These are phyloP conservation scores for Pulveroboletus frians DNA, from an alignment of 768 basidiomycete genomes.

Conservation along the genomic window DNA sequence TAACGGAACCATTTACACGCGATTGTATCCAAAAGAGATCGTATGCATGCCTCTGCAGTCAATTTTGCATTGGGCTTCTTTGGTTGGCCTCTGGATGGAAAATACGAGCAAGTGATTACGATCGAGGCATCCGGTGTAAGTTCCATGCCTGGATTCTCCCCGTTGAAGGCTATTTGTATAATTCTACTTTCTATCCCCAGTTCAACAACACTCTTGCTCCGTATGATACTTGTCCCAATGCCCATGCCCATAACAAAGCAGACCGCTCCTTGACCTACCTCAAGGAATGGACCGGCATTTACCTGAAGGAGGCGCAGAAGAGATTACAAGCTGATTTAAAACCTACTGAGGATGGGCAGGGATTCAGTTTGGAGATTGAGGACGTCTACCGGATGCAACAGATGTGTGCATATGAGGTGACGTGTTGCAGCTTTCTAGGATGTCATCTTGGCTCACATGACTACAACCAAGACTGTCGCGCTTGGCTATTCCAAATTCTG, in stretches of 20 bases:
- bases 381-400: slow-evolving; percentile 78
- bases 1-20: background rate
- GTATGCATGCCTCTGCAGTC: slow-evolving; percentile 61
- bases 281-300: slow-evolving; percentile 61
- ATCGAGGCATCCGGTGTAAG: slow-evolving; percentile 60
- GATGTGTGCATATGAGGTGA: slow-evolving; percentile 80
- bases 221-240: slow-evolving; percentile 77
- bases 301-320: slow-evolving; percentile 59
- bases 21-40: slow-evolving; percentile 44
- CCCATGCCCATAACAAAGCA: slow-evolving; percentile 39
- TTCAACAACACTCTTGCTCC: slow-evolving; percentile 87
- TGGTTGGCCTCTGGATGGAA: slow-evolving; percentile 62
- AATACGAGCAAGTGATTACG: slow-evolving; percentile 74
- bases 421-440: background rate
- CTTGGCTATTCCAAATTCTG: slow-evolving; percentile 91
- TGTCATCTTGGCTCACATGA: background rate
- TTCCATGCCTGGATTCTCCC: slow-evolving; percentile 14
- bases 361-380: slow-evolving; percentile 57
- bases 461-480: slow-evolving; percentile 66
- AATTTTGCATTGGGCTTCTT: slow-evolving; percentile 76
- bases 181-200: slow-evolving; percentile 23
- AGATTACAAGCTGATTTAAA: slow-evolving; percentile 54
- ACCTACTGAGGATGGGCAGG: slow-evolving; percentile 26
- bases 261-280: slow-evolving; percentile 58
- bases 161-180: background rate